These are phyloP conservation scores for Pseudogymnoascus sp. DNA, from an alignment of 2,329 filamentous ascomycete species.

Conservation along the genomic window DNA sequence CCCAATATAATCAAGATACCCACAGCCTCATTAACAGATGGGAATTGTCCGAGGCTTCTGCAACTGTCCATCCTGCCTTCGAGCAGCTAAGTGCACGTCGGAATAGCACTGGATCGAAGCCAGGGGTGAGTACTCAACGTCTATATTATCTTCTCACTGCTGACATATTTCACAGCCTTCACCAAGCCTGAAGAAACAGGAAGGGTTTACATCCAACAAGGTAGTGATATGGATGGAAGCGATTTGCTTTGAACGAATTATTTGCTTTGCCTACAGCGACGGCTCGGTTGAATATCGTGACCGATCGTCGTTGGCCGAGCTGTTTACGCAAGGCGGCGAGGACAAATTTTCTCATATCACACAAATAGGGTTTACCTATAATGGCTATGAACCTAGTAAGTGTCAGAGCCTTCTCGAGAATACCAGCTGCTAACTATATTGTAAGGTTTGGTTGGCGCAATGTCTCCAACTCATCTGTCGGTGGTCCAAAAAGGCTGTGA, in stretches of 20 bases:
- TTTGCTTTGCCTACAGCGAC: conserved; percentile 71
- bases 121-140: conserved; percentile 21
- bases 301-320: conserved; percentile 60
- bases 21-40: conserved; percentile 75
- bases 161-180: conserved; percentile 31
- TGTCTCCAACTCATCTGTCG: conserved; percentile 54
- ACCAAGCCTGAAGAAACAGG: conserved; percentile 50
- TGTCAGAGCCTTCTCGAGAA: background rate
- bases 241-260: conserved; percentile 60
- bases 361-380: conserved; percentile 70
- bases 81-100: conserved; percentile 64
- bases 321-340: conserved; percentile 56
- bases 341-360: conserved; percentile 60
- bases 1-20: conserved; percentile 53
- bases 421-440: conserved; percentile 11
- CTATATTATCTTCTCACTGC: conserved; percentile 10
- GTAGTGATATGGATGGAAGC: conserved; percentile 60
- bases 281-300: conserved; percentile 76
- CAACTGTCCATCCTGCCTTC: conserved; percentile 65
- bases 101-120: conserved; percentile 35
- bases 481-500: conserved; percentile 51
- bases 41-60: conserved; percentile 62
- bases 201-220: conserved; percentile 62
- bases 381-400: conserved; percentile 57
- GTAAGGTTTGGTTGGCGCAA: conserved; percentile 48